These are phyloP conservation scores for Cryptosporidium canis DNA, from an alignment of 169 alveolate genomes.

Conservation along the genomic window DNA sequence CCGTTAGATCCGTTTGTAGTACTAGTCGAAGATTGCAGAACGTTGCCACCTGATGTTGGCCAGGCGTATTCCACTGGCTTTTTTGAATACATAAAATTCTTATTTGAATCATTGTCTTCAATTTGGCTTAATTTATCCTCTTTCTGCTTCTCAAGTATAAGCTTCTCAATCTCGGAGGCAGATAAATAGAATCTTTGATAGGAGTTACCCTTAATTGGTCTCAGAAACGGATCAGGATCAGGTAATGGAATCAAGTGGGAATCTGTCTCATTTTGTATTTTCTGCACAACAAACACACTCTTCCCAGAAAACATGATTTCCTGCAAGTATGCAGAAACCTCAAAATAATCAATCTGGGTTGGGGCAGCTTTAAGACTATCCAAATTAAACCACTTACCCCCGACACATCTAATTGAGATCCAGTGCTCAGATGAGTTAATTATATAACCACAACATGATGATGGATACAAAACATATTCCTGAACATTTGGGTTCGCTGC, in stretches of 20 bases:
- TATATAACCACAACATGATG: constrained; percentile 81
- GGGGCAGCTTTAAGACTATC: constrained; percentile 82
- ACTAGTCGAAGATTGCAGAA: not conserved
- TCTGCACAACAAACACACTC: constrained; percentile 64
- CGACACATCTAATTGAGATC: constrained; percentile 81
- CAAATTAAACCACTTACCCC: constrained; percentile 82
- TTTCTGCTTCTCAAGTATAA: not conserved
- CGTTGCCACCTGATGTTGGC: constrained; percentile 60
- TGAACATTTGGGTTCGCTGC: constrained; percentile 74
- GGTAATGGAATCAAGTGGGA: constrained; percentile 7
- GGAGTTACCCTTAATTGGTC: constrained; percentile 26
- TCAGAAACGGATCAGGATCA: constrained; percentile 68
- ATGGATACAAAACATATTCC: constrained; percentile 62
- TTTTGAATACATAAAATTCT: constrained; percentile 21
- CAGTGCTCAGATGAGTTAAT: constrained; percentile 83
- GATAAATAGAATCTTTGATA: constrained; percentile 34
- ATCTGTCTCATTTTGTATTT: constrained; percentile 23
- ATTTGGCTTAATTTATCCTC: constrained; percentile 7
- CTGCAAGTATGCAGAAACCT: constrained; percentile 30
- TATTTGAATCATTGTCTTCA: not conserved
- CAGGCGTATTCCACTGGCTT: constrained; percentile 7
- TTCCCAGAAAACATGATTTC: constrained; percentile 39
- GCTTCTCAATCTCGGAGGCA: constrained; percentile 14
- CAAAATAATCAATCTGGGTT: constrained; percentile 70
- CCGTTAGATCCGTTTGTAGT: not conserved